A percentile compares a stretch with the other conserved stretches of the same genome.
Conservation (phyloP, 2,329 filamentous ascomycete genomes). For the Beauveria caledonica region DNA sequence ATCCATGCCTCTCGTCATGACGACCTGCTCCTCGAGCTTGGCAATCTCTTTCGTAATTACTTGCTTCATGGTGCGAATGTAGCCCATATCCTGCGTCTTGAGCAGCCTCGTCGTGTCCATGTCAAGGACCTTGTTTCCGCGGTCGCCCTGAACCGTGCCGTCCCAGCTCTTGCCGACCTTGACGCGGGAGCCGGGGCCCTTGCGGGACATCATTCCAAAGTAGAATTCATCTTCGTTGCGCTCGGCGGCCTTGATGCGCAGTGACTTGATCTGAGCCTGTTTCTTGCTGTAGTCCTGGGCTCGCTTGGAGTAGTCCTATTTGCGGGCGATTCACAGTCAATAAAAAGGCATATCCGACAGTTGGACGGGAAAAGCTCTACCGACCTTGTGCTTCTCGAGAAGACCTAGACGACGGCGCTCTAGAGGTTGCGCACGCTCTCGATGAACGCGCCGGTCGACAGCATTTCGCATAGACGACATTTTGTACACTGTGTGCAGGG, state of each 20-base stretch:
- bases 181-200: constrained; percentile 43
- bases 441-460: constrained; percentile 75
- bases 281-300: constrained; percentile 60
- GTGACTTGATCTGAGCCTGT: constrained; percentile 49
- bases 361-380: constrained; percentile 8
- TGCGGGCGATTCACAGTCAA: constrained; percentile 17
- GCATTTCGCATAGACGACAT: constrained; percentile 55
- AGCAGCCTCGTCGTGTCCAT: constrained; percentile 52
- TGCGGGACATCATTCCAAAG: constrained; percentile 59
- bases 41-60: constrained; percentile 50
- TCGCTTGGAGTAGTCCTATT: constrained; percentile 53
- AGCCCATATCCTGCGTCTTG: constrained; percentile 62
- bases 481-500: background rate
- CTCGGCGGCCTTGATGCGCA: constrained; percentile 53
- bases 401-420: constrained; percentile 82
- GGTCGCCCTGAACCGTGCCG: constrained; percentile 49
- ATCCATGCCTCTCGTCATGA: constrained; percentile 34
- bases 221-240: constrained; percentile 69
- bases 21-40: constrained; percentile 44
- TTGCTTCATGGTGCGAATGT: constrained; percentile 55
- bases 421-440: constrained; percentile 79
- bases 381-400: constrained; percentile 88
- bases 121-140: constrained; percentile 47
- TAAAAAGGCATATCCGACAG: background rate
- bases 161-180: constrained; percentile 43